Base-by-base conservation (phyloP, 352 stramenopile species). In the Phytophthora crassamura region DNA sequence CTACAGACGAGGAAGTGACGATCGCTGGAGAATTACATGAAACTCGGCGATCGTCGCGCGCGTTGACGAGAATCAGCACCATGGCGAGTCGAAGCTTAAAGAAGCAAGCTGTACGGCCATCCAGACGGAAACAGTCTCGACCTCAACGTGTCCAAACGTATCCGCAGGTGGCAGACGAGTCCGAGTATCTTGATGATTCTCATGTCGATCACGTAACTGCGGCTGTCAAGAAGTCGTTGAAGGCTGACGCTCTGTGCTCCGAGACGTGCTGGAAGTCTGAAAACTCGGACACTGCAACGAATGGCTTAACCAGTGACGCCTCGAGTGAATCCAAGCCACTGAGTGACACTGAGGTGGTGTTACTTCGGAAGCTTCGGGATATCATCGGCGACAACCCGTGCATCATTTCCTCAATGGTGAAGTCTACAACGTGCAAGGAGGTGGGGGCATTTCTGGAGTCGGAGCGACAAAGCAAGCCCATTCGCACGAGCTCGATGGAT, bases 101-200 rank as follows among this genome's bases (percentile, higher is more conserved):
- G 35, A 70, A 74, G 11, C 73, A 89, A 71, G 14, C 28, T 56
- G 14, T 48, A 10, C 41, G 15, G 18, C 41, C 52, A 9, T 63
- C 71, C 35, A 72, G 33, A 45, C 74, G 38, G 25, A 75, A 70
- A 25, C 32, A 58, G 10, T 56, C 67, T 63, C 70, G 64, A 15
- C 35, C 67, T 3, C 32, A 57, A 7, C 77, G 76, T 15, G 39
- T 63, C 10, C 74, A 84, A 57, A 39, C 58, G 18, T 59, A 59
- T 22, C 59, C 58, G 10, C 59, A 67, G 32, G 65, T 75, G 15
- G 55, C 55, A 6, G 80, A 90, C 36, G 70, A 86, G 53, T 90
- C 79, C 0, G 82, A 93, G 55, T 89, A 88, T 38, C 36, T 91
- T 15, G 84, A 93, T 30, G 76, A 93, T 43, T 86, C 75, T 38